Conservation (phyloP, 768 basidiomycete genomes). For the Baorangia bicolor region DNA sequence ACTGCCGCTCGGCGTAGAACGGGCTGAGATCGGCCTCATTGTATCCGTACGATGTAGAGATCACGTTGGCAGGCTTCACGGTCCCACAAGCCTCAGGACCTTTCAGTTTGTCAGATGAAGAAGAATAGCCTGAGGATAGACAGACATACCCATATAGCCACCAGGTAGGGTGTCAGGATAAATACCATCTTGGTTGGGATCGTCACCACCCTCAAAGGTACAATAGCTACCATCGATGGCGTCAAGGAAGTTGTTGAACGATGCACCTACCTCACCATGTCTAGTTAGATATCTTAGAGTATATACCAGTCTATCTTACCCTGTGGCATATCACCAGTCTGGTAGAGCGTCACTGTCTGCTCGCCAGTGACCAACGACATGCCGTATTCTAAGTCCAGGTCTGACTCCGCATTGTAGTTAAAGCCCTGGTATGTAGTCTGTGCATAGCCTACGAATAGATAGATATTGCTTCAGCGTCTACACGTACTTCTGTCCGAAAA, state of each 20-base stretch:
- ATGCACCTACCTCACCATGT: constrained; percentile 22
- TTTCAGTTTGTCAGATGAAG: neutral
- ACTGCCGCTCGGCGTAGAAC: constrained; percentile 42
- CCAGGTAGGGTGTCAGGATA: constrained; percentile 26
- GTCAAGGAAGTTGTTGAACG: constrained; percentile 40
- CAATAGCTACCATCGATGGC: constrained; percentile 39
- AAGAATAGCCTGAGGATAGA: neutral
- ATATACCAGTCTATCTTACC: constrained; percentile 12
- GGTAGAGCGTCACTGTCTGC: constrained; percentile 34
- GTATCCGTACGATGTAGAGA: constrained; percentile 44
- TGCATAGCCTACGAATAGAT: constrained; percentile 16
- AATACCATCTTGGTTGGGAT: constrained; percentile 25
- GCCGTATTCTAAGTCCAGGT: constrained; percentile 33
- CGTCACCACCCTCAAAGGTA: constrained; percentile 37
- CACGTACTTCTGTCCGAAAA: neutral
- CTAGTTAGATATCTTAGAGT: neutral
- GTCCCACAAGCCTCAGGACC: constrained; percentile 37
- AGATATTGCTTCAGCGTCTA: neutral
- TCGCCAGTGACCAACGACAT: constrained; percentile 33
- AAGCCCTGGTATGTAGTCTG: constrained; percentile 23
- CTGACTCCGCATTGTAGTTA: constrained; percentile 29
- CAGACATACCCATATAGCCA: constrained; percentile 19
- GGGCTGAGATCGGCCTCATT: constrained; percentile 38
- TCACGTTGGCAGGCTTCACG: constrained; percentile 38
- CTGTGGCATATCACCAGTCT: constrained; percentile 29